Conservation (phyloP, 805 yeast species). For the Starmerella apis region DNA sequence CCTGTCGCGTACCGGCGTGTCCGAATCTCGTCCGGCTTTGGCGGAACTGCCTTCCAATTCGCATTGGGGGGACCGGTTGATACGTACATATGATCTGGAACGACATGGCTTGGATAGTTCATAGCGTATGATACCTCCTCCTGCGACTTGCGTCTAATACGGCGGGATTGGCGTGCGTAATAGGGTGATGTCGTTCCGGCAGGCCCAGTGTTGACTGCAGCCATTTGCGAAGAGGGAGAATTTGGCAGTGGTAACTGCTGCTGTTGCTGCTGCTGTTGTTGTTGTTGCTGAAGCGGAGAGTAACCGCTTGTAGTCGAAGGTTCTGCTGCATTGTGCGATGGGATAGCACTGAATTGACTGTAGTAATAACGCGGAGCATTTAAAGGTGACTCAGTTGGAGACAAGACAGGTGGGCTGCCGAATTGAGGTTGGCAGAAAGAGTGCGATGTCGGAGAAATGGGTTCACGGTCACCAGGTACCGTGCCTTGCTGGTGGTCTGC, state of each 20-base stretch:
- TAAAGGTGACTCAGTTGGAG: not conserved
- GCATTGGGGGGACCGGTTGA: constrained; percentile 16
- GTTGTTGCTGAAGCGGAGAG: no score
- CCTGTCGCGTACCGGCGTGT: constrained; percentile 50
- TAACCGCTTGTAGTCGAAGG: not conserved
- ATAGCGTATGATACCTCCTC: constrained; percentile 21
- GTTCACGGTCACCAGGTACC: not conserved
- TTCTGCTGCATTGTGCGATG: not conserved
- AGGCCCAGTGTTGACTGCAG: not conserved
- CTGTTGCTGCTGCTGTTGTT: no score
- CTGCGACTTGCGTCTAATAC: not conserved
- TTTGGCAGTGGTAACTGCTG: not conserved
- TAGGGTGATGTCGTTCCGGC: not conserved
- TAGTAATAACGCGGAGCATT: constrained; percentile 1
- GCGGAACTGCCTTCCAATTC: constrained; percentile 12
- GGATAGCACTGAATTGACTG: not conserved
- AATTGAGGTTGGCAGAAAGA: not conserved
- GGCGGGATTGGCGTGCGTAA: constrained; percentile 4
- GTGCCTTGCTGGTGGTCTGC: not conserved
- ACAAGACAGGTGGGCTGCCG: not conserved
- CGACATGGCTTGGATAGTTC: constrained; percentile 27
- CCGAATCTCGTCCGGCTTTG: constrained; percentile 19
- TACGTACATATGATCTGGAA: constrained; percentile 20
- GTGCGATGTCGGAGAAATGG: not conserved
- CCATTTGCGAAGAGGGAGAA: not conserved